These are phyloP conservation scores for Galerina sulciceps DNA, from an alignment of 768 basidiomycete genomes.

Conservation along the genomic window DNA sequence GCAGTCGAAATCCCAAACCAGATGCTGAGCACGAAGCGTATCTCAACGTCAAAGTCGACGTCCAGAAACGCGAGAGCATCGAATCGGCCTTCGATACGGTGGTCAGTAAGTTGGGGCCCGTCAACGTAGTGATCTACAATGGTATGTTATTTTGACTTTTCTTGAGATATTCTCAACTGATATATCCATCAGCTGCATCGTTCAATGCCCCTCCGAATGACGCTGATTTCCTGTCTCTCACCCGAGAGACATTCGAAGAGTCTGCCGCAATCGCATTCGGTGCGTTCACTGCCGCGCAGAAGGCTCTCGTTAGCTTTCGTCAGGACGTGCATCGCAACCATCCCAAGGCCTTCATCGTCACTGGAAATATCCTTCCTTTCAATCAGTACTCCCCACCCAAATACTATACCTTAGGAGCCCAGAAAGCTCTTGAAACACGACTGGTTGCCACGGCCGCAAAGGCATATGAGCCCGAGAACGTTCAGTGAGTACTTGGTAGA, in stretches of 20 bases:
- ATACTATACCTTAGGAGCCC: conserved; percentile 22
- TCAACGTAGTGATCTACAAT: conserved; percentile 52
- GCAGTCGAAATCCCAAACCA: conserved; percentile 28
- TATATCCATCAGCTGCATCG: conserved; percentile 14
- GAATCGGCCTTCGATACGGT: conserved; percentile 39
- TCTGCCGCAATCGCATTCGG: conserved; percentile 15
- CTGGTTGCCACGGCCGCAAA: conserved; percentile 25
- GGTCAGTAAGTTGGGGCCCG: conserved; percentile 38
- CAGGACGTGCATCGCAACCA: conserved; percentile 21
- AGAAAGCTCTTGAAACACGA: conserved; percentile 26
- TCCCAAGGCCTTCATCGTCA: conserved; percentile 35
- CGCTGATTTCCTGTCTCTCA: conserved; percentile 26
- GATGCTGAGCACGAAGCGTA: conserved; percentile 15
- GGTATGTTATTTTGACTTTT: conserved; percentile 28
- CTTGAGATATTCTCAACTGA: not conserved
- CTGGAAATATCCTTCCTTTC: conserved; percentile 33
- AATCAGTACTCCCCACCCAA: conserved; percentile 2
- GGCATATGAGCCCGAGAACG: conserved; percentile 23
- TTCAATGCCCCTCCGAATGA: conserved; percentile 13
- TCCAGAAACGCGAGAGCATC: conserved; percentile 34
- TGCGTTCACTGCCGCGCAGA: conserved; percentile 29
- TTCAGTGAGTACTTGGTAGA: conserved; percentile 21
- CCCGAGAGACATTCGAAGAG: conserved; percentile 22
- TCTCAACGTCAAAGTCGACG: conserved; percentile 43
- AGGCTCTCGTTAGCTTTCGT: conserved; percentile 29